Percentiles rank a stretch among this genome's conserved stretches.
Evolutionary conservation across 345 rosid genomes (phyloP).

Genomic region (Populus deltoides): DNA sequence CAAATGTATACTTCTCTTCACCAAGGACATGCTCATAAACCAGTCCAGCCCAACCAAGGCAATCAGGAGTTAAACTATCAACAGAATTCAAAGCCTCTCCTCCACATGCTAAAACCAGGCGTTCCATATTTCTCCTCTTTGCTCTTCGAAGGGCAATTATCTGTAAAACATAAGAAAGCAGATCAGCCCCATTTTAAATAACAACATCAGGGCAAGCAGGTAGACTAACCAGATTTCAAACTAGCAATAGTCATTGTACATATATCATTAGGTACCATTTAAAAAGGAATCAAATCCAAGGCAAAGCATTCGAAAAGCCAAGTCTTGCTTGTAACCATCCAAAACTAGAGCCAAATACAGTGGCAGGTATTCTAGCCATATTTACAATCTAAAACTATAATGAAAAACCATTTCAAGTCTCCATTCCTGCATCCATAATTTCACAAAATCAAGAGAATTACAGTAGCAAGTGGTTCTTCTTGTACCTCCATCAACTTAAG

Average conservation of each 20-base stretch:
- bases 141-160: slow-evolving; percentile 97
- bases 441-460: no score
- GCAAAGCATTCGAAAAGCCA: background rate
- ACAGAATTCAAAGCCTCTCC: slow-evolving; percentile 96
- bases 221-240: background rate
- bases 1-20: slow-evolving; percentile 94
- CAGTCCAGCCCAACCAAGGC: slow-evolving; percentile 98
- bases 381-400: background rate
- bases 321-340: background rate
- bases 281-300: background rate
- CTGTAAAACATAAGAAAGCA: slow-evolving; percentile 31
- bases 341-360: background rate
- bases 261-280: background rate
- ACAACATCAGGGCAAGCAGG: background rate
- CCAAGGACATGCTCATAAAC: slow-evolving; percentile 94
- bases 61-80: slow-evolving; percentile 77
- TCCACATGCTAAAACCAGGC: slow-evolving; percentile 90
- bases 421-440: no score
- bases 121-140: slow-evolving; percentile 98
- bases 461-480: background rate
- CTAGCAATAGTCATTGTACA: background rate
- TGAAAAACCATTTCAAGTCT: background rate
- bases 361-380: background rate
- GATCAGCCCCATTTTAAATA: background rate
- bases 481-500: background rate